These are phyloP conservation scores for Taphrina pruni DNA, from an alignment of 1,139 yeast genomes.

Conservation along the genomic window DNA sequence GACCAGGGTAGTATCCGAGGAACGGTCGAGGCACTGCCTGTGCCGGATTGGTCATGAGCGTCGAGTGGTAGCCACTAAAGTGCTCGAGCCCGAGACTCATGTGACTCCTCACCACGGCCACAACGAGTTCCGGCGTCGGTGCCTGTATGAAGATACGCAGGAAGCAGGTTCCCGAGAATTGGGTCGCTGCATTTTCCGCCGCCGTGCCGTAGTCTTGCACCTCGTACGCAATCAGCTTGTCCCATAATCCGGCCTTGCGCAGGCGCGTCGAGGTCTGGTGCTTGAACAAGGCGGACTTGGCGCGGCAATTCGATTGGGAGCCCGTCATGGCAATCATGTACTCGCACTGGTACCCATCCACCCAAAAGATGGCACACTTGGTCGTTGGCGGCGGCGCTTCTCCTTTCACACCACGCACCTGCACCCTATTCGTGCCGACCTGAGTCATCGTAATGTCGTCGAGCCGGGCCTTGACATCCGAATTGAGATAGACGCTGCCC, in stretches of 20 bases:
- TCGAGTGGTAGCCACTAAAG: constrained; percentile 33
- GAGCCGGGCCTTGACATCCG: constrained; percentile 46
- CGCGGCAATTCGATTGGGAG: constrained; percentile 6
- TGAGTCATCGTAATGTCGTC: constrained; percentile 41
- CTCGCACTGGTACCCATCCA: constrained; percentile 46
- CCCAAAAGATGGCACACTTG: constrained; percentile 46
- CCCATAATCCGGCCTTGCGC: constrained; percentile 24
- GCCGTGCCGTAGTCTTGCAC: constrained; percentile 32
- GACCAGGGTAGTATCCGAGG: constrained; percentile 33
- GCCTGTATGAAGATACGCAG: constrained; percentile 38
- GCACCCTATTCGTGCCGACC: constrained; percentile 45
- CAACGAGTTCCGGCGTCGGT: constrained; percentile 27
- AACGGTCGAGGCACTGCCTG: constrained; percentile 30
- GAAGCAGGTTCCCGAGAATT: constrained; percentile 38
- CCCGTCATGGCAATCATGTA: constrained; percentile 38
- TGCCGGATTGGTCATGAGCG: constrained; percentile 34
- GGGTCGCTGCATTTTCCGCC: constrained; percentile 26
- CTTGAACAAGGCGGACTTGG: constrained; percentile 29
- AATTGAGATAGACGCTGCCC: constrained; percentile 47
- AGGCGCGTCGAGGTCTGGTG: constrained; percentile 24
- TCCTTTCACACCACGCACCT: constrained; percentile 45
- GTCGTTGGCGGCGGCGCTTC: constrained; percentile 47
- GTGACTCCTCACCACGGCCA: constrained; percentile 22
- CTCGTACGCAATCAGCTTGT: constrained; percentile 23
- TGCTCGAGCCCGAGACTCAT: constrained; percentile 32